Percentiles rank a stretch among this genome's conserved stretches.
Evolutionary conservation across 2,329 filamentous ascomycete genomes (phyloP).

Genomic region (Colletotrichum tamarilloi): DNA sequence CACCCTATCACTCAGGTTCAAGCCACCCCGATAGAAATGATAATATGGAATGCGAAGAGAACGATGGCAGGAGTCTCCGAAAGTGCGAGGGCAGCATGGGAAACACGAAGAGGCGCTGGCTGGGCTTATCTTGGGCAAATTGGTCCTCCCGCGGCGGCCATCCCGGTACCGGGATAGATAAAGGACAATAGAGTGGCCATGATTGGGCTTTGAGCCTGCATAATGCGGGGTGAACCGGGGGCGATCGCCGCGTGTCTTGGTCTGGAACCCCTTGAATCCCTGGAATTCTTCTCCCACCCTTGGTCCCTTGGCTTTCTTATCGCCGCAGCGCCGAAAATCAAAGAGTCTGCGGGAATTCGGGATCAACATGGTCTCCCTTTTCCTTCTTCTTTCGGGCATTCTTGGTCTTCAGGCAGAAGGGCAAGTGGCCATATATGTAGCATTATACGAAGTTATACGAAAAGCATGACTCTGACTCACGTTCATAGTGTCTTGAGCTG

Average conservation of each 20-base stretch:
- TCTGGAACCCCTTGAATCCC: not conserved
- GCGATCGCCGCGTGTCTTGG: constrained; percentile 3
- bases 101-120: not conserved
- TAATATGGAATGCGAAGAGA: not conserved
- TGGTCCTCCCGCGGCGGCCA: not conserved
- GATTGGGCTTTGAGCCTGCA: constrained; percentile 9
- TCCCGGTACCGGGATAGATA: constrained; percentile 15
- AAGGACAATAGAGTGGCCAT: not conserved
- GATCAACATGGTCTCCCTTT: not conserved
- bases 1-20: not conserved
- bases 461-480: not conserved
- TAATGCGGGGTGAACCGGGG: constrained; percentile 22
- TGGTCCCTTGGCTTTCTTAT: constrained; percentile 6
- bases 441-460: not conserved
- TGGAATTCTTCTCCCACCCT: not conserved
- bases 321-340: constrained; percentile 1
- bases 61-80: not conserved
- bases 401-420: not conserved
- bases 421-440: not conserved
- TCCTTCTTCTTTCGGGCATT: not conserved
- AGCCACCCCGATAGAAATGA: not conserved
- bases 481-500: not conserved
- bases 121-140: constrained; percentile 11
- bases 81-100: not conserved
- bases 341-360: constrained; percentile 15